Percentiles rank a stretch among this genome's conserved stretches.
Evolutionary conservation across 345 rosid genomes (phyloP).

Genomic region (Acer yangbiense): DNA sequence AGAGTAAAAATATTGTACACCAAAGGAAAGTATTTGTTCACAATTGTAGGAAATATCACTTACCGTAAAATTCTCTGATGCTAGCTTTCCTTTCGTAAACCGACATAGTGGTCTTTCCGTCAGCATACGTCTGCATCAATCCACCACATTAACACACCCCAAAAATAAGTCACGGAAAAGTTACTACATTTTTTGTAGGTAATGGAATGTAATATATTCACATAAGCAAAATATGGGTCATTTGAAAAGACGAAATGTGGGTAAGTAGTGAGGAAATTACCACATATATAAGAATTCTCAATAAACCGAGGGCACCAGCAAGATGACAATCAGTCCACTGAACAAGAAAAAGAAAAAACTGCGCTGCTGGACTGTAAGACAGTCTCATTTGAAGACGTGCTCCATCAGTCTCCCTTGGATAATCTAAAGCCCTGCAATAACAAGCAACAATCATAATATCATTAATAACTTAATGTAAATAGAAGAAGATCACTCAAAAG

Average conservation of each 20-base stretch:
- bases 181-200: constrained; percentile 11
- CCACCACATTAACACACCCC: constrained; percentile 21
- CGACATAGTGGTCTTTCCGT: constrained; percentile 87
- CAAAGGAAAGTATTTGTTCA: not conserved
- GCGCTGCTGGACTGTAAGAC: constrained; percentile 90
- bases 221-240: not conserved
- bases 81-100: constrained; percentile 87
- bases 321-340: constrained; percentile 96
- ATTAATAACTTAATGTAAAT: not conserved
- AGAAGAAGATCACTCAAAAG: not conserved
- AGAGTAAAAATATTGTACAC: not conserved
- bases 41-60: constrained; percentile 19
- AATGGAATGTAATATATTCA: constrained; percentile 3
- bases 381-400: constrained; percentile 92
- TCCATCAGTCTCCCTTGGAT: constrained; percentile 76
- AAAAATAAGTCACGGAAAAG: constrained; percentile 14
- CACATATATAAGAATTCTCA: constrained; percentile 82
- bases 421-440: constrained; percentile 72
- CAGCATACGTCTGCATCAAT: constrained; percentile 68
- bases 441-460: constrained; percentile 7
- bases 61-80: constrained; percentile 82
- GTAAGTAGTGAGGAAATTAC: constrained; percentile 30
- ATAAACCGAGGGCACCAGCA: constrained; percentile 90
- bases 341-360: constrained; percentile 81
- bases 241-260: not conserved